Conservation (phyloP, 148 eudicot species). For the Chenopodium album region DNA sequence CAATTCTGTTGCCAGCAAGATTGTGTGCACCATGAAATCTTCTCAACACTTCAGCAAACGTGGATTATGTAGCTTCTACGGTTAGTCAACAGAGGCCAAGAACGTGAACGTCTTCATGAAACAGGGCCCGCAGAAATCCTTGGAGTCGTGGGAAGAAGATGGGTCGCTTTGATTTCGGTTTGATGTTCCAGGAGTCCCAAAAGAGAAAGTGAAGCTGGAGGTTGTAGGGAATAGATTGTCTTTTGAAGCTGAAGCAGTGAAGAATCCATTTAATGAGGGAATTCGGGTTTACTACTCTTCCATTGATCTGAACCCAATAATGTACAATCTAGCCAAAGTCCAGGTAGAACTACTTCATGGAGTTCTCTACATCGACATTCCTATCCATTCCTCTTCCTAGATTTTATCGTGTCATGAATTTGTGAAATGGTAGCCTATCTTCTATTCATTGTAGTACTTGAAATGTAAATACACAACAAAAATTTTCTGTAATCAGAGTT, state of each 20-base stretch:
- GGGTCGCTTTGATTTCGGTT: not conserved
- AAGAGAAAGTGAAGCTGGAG: not conserved
- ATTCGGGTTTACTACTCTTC: not conserved
- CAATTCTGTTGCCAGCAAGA: too few relatives aligned
- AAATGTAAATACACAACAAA: too few relatives aligned
- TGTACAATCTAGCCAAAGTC: not conserved
- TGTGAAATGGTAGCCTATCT: too few relatives aligned
- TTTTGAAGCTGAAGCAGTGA: not conserved
- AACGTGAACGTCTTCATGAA: not conserved
- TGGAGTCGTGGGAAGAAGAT: not conserved
- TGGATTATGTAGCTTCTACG: too few relatives aligned
- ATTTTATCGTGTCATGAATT: too few relatives aligned
- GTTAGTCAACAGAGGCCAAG: not conserved
- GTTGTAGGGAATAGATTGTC: not conserved
- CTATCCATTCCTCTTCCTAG: not conserved
- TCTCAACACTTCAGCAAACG: too few relatives aligned
- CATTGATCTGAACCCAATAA: not conserved
- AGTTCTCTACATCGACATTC: not conserved
- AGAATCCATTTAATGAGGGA: not conserved
- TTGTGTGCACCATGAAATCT: too few relatives aligned
- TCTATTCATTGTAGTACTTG: too few relatives aligned
- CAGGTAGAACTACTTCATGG: not conserved
- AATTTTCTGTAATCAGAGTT: too few relatives aligned
- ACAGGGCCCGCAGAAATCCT: not conserved
- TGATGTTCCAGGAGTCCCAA: not conserved